Conservation (phyloP, 192 early-diverging fungal genomes). For the Lobulomyces angularis region DNA sequence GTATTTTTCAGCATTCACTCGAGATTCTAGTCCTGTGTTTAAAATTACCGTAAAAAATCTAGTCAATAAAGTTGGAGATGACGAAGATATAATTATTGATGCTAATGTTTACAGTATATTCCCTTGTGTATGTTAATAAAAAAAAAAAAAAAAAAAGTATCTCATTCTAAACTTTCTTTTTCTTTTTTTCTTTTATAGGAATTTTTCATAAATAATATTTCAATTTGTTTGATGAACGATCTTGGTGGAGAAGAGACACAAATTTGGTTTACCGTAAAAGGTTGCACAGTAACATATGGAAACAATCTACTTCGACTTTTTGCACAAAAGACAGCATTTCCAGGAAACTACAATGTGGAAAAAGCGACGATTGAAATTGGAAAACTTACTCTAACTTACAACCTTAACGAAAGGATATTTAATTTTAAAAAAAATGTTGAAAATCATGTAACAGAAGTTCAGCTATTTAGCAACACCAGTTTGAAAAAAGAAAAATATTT, state of each 20-base stretch:
- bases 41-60: conserved; percentile 31
- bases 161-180: not conserved
- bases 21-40: conserved; percentile 42
- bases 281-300: conserved; percentile 20
- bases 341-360: conserved; percentile 49
- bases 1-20: conserved; percentile 32
- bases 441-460: conserved; percentile 30
- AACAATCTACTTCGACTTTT: not conserved
- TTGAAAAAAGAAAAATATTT: conserved; percentile 22
- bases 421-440: conserved; percentile 11
- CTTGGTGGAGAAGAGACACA: no score
- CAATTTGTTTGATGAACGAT: conserved; percentile 31
- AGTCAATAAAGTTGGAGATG: conserved; percentile 44
- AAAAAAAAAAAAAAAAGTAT: not conserved
- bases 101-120: conserved; percentile 42
- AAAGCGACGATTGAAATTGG: conserved; percentile 38
- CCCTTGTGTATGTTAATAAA: conserved; percentile 30
- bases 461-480: conserved; percentile 18
- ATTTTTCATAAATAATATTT: conserved; percentile 30
- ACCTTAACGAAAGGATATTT: conserved; percentile 22
- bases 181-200: conserved; percentile 9
- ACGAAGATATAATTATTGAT: conserved; percentile 37
- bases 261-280: not conserved
- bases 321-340: conserved; percentile 28
- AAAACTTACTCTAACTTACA: conserved; percentile 42